A percentile compares a stretch with the other conserved stretches of the same genome.
Conservation (phyloP, 768 basidiomycete species). For the Suillus placidus region DNA sequence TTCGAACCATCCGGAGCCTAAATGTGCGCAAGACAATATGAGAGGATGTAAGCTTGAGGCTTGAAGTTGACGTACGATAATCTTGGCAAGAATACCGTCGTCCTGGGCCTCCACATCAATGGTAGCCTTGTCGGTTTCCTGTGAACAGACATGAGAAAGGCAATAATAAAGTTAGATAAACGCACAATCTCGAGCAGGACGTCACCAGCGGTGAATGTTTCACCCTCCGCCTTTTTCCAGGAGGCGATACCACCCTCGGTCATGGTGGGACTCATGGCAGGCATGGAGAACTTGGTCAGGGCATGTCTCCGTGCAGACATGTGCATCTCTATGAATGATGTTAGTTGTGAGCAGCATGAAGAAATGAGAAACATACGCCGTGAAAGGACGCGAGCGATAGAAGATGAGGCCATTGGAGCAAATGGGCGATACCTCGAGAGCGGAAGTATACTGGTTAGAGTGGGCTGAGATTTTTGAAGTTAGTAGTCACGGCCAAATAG, state of each 20-base stretch:
- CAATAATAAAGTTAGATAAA: conserved; percentile 16
- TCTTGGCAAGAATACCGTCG: conserved; percentile 95
- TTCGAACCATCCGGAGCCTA: conserved; percentile 87
- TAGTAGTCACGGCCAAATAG: conserved; percentile 38
- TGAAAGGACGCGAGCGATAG: conserved; percentile 64
- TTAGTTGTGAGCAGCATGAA: conserved; percentile 5
- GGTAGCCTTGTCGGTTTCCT: conserved; percentile 99
- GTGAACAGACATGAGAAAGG: conserved; percentile 14
- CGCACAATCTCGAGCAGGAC: conserved; percentile 94
- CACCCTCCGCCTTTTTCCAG: conserved; percentile 98
- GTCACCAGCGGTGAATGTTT: conserved; percentile 85
- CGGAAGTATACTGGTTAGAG: conserved; percentile 18
- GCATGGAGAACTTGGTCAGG: conserved; percentile 90
- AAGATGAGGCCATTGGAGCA: conserved; percentile 54
- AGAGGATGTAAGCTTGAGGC: background rate
- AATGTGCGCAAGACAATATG: conserved; percentile 9
- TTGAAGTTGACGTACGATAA: conserved; percentile 66
- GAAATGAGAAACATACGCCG: conserved; percentile 53
- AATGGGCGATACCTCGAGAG: conserved; percentile 24
- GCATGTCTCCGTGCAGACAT: conserved; percentile 77
- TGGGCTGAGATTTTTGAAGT: conserved; percentile 34
- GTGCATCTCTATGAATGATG: conserved; percentile 65
- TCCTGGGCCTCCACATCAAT: conserved; percentile 99
- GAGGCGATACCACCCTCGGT: conserved; percentile 97
- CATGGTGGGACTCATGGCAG: conserved; percentile 99